Evolutionary conservation across 768 basidiomycete species (phyloP), one percentile per base, ranked within the genome.

Genomic region (Tricholoma terreum): DNA sequence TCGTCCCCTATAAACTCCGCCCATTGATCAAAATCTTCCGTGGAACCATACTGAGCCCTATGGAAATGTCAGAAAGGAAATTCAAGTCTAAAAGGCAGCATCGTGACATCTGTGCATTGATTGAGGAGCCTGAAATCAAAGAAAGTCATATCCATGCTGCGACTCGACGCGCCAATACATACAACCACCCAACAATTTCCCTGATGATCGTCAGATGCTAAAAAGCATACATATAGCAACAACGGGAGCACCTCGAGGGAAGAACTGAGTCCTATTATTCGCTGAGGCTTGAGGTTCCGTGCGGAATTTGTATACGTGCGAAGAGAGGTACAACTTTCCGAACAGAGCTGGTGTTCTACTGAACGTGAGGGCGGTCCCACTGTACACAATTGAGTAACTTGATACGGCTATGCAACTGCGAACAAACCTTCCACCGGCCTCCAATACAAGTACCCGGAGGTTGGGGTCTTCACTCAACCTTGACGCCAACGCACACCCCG

Each of bases 11-110:
- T 77, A 22, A 82, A 71, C 0, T 67, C 55, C 1, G 82, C 84
- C 81, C 85, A 88, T 66, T 89, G 78, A 61, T 89, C 85, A 61
- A 84, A 90, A 65, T 90, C 88, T 1, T 83, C 80, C 2, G 87
- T 84, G 7, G 86, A 80, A 5, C 87, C 87, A 50, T 83, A 84
- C 10, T 89, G 88, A 52, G 83, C 83, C 80, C 80, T 77, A 35
- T 10, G 33, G 12, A 22, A 22, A 55, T 10, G 45, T 9, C 50
- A 55, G 22, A 40, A 11, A 8, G 27, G 2, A 40, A 8, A 30
- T n/a, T 33, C 6, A 21, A 17, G 42, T 24, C 17, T 21, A 34
- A 14, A 12, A 43, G 31, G 40, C 31, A n/a, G 55, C 52, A 11
- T 70, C 58, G 19, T 9, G 42, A 75, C 78, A 80, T 77, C 61